Percentiles rank a stretch among this genome's conserved stretches.
These are phyloP conservation scores for Suillus lakei DNA, from an alignment of 768 basidiomycete genomes.

Conservation along the genomic window DNA sequence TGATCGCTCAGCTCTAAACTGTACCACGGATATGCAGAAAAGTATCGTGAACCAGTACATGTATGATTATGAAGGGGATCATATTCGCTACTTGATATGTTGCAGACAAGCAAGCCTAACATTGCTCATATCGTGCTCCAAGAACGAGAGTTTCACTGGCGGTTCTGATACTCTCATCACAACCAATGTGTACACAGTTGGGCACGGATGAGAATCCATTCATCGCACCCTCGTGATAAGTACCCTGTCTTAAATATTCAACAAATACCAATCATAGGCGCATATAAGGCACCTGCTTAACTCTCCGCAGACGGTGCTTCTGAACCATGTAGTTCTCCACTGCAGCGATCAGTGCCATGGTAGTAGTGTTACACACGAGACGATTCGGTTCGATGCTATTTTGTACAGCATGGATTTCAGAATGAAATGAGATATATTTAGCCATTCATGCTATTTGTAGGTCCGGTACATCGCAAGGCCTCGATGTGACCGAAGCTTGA, in stretches of 20 bases:
- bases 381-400: neutral
- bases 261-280: neutral
- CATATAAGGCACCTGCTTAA: neutral
- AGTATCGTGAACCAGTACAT: neutral
- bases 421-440: neutral
- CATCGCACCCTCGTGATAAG: neutral
- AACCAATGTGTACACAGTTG: neutral
- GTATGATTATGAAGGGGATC: neutral
- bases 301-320: neutral
- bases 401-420: neutral
- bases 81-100: neutral
- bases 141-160: neutral
- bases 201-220: neutral
- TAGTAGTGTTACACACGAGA: neutral
- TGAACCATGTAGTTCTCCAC: neutral
- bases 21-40: neutral
- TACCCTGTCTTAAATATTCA: neutral
- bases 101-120: neutral
- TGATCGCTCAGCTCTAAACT: conserved; percentile 43
- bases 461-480: neutral
- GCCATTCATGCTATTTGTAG: neutral
- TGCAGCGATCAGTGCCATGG: neutral
- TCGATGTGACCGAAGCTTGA: neutral
- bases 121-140: neutral
- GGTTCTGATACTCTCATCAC: neutral